These are phyloP conservation scores for Gautieria morchelliformis DNA, from an alignment of 768 basidiomycete genomes.

Conservation along the genomic window DNA sequence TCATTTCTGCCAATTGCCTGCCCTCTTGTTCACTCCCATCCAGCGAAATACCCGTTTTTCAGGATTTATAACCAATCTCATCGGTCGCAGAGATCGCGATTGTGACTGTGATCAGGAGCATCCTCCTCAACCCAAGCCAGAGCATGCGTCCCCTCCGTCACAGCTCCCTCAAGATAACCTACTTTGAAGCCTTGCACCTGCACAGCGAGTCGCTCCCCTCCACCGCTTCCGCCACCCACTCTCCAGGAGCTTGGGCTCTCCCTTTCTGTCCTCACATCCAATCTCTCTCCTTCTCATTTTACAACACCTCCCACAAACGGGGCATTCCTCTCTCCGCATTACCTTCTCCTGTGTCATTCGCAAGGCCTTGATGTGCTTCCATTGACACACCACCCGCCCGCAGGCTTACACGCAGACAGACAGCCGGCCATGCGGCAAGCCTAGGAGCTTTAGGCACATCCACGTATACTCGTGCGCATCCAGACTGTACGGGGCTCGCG, in stretches of 20 bases:
- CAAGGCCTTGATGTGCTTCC: conserved; percentile 86
- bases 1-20: conserved; percentile 8
- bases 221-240: conserved; percentile 58
- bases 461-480: too few relatives aligned
- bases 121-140: conserved; percentile 23
- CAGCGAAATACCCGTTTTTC: conserved; percentile 61
- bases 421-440: too few relatives aligned
- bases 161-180: conserved; percentile 17
- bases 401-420: conserved; percentile 77
- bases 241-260: conserved; percentile 69
- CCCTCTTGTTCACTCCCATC: conserved; percentile 7
- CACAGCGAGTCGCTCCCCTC: conserved; percentile 56
- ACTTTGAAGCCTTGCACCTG: not conserved
- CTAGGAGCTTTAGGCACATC: too few relatives aligned
- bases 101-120: conserved; percentile 22
- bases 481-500: too few relatives aligned
- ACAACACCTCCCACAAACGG: conserved; percentile 68
- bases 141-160: conserved; percentile 49
- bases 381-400: conserved; percentile 58
- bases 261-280: conserved; percentile 54
- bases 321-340: conserved; percentile 73
- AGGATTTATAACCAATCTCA: conserved; percentile 75
- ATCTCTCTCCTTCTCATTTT: conserved; percentile 69
- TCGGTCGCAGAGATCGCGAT: conserved; percentile 49
- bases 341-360: conserved; percentile 72